These are phyloP conservation scores for Mucor sp. DNA, from an alignment of 371 early-diverging fungal species.

Conservation along the genomic window DNA sequence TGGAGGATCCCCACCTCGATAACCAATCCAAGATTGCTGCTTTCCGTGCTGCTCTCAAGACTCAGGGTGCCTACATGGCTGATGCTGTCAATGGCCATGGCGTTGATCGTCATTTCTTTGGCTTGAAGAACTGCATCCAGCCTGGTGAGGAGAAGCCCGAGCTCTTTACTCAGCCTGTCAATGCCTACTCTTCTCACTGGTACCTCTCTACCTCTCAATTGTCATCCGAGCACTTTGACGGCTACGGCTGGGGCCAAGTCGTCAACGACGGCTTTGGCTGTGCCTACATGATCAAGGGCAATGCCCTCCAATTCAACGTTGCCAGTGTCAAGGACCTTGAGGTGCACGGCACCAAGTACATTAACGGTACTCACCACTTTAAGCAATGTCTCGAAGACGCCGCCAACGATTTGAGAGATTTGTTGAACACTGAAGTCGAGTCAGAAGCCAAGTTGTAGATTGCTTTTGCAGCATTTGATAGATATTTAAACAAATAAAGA, in stretches of 20 bases:
- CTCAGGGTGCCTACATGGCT: constrained; percentile 84
- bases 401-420: constrained; percentile 71
- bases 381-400: constrained; percentile 62
- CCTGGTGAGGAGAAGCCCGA: constrained; percentile 77
- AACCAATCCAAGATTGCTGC: constrained; percentile 65
- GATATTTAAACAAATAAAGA: not conserved
- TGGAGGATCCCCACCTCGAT: constrained; percentile 72
- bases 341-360: constrained; percentile 42
- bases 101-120: constrained; percentile 92
- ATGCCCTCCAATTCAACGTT: constrained; percentile 85
- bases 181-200: constrained; percentile 86
- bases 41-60: constrained; percentile 72
- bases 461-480: not conserved
- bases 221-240: constrained; percentile 84
- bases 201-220: constrained; percentile 93
- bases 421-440: constrained; percentile 56
- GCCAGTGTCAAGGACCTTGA: constrained; percentile 63
- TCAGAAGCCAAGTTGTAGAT: constrained; percentile 51
- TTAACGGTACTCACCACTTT: constrained; percentile 51
- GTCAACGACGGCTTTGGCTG: constrained; percentile 93
- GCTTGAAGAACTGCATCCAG: constrained; percentile 55
- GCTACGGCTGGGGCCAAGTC: constrained; percentile 97
- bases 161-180: constrained; percentile 85
- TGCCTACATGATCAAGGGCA: constrained; percentile 93
- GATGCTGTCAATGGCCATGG: constrained; percentile 84